Conservation (phyloP, 164 flowering plant genomes). For the Chimonanthus praecox region DNA sequence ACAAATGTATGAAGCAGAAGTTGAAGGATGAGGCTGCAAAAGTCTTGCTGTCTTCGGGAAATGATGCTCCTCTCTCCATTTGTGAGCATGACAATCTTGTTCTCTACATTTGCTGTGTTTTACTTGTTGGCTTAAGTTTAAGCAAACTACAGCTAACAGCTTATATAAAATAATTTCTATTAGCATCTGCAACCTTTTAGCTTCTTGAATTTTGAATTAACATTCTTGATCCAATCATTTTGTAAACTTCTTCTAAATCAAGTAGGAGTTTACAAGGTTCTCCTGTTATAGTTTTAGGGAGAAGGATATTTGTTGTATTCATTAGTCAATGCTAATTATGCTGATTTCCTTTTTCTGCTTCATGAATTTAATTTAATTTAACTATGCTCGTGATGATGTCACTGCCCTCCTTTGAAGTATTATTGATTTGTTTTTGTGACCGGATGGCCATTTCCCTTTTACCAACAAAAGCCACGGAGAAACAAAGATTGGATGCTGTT, state of each 20-base stretch:
- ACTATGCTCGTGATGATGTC: background rate
- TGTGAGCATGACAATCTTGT: conserved; percentile 56
- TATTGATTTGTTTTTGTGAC: background rate
- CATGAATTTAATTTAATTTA: background rate
- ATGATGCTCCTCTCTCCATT: conserved; percentile 47
- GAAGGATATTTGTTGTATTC: too few relatives aligned
- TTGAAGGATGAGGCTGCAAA: conserved; percentile 56
- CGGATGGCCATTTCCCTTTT: background rate
- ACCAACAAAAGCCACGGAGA: conserved; percentile 23
- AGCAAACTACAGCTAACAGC: too few relatives aligned
- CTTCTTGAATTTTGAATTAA: too few relatives aligned
- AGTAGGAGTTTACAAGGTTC: background rate
- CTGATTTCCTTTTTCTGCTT: background rate
- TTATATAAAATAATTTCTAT: too few relatives aligned
- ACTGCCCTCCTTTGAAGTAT: background rate
- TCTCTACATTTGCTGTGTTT: background rate
- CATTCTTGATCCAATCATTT: too few relatives aligned
- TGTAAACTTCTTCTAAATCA: too few relatives aligned
- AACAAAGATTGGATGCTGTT: conserved; percentile 45
- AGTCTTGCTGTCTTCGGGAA: conserved; percentile 32
- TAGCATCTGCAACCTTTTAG: too few relatives aligned
- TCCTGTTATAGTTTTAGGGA: background rate
- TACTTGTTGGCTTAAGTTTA: too few relatives aligned
- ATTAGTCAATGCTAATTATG: background rate
- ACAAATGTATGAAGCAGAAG: conserved; percentile 45